Percentiles rank a stretch among this genome's conserved stretches.
Conservation (phyloP, 192 early-diverging fungal genomes). For the Entrophospora sp. region DNA sequence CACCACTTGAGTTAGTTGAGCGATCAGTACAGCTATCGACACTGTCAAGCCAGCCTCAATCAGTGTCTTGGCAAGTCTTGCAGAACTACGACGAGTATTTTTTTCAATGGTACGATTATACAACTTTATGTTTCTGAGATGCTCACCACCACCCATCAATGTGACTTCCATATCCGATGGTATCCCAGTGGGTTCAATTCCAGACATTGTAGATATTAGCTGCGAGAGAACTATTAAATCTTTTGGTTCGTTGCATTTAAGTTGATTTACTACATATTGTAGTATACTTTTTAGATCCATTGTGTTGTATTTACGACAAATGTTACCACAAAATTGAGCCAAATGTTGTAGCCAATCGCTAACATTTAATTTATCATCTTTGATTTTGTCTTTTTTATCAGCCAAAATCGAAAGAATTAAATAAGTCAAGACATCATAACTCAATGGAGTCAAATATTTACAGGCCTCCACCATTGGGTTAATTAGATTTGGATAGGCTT, state of each 20-base stretch:
- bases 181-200: conserved; percentile 48
- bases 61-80: conserved; percentile 47
- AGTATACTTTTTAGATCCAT: conserved; percentile 57
- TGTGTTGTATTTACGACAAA: conserved; percentile 55
- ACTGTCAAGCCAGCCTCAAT: conserved; percentile 41
- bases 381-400: conserved; percentile 45
- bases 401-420: conserved; percentile 57
- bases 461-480: conserved; percentile 63
- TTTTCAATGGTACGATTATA: conserved; percentile 39
- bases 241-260: conserved; percentile 40
- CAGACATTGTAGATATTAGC: conserved; percentile 61
- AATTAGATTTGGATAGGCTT: conserved; percentile 72
- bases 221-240: conserved; percentile 65
- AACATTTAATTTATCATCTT: conserved; percentile 52
- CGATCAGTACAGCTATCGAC: conserved; percentile 50
- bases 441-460: conserved; percentile 61
- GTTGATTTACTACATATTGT: conserved; percentile 52
- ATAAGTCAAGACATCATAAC: conserved; percentile 66
- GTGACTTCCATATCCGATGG: conserved; percentile 52
- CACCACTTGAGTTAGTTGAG: conserved; percentile 34
- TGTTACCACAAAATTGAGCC: conserved; percentile 52
- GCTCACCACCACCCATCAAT: conserved; percentile 53
- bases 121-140: conserved; percentile 46
- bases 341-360: conserved; percentile 48
- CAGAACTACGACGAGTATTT: conserved; percentile 34